Percentiles rank a stretch among this genome's conserved stretches.
phyloP scores from a whole-genome alignment of 2,329 filamentous ascomycete species.

The Cryphonectria carpinicola region DNA sequence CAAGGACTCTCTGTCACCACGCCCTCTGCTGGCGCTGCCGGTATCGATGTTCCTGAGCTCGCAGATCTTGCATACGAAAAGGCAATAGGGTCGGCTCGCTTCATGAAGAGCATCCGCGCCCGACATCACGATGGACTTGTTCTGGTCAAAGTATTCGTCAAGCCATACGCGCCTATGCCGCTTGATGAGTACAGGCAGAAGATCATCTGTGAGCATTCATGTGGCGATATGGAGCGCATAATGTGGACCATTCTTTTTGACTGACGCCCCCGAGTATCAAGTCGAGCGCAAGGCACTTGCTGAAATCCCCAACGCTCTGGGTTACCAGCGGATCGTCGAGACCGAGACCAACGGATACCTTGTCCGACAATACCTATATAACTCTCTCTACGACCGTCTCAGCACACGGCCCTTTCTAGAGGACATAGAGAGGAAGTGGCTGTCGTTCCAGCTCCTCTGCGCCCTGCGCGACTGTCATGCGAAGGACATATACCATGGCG shows the following conservation, averaged over 20 bases:
- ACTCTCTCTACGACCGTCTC: slow-evolving; percentile 94
- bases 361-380: slow-evolving; percentile 93
- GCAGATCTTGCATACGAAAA: slow-evolving; percentile 90
- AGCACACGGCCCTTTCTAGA: slow-evolving; percentile 96
- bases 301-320: slow-evolving; percentile 87
- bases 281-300: slow-evolving; percentile 79
- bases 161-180: slow-evolving; percentile 82
- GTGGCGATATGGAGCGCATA: neutral
- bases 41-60: slow-evolving; percentile 92
- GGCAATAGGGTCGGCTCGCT: slow-evolving; percentile 86
- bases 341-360: slow-evolving; percentile 91
- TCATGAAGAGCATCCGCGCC: slow-evolving; percentile 95
- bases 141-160: slow-evolving; percentile 92
- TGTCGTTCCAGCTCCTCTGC: slow-evolving; percentile 93
- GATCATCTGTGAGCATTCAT: slow-evolving; percentile 66
- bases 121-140: slow-evolving; percentile 89
- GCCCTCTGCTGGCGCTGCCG: slow-evolving; percentile 86
- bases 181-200: slow-evolving; percentile 78
- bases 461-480: slow-evolving; percentile 90
- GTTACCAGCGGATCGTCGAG: slow-evolving; percentile 89
- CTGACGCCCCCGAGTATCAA: slow-evolving; percentile 40
- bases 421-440: slow-evolving; percentile 98
- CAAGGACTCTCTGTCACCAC: slow-evolving; percentile 95
- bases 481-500: slow-evolving; percentile 89
- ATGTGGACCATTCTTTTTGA: slow-evolving; percentile 14